Base-by-base conservation (phyloP, 2,329 filamentous ascomycete genomes). In the Lachnellula hyalina region DNA sequence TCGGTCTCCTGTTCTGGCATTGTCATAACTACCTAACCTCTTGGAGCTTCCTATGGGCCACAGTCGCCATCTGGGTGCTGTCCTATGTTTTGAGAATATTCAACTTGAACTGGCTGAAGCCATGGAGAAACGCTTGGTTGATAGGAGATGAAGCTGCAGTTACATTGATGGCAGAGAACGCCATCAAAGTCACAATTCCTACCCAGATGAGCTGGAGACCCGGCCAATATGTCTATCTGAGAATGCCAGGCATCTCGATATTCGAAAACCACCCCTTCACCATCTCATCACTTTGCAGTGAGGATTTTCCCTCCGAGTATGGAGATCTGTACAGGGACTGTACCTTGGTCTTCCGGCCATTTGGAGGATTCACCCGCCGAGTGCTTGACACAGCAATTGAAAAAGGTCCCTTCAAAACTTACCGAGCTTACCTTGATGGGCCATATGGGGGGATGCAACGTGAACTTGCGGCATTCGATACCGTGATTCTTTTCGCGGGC, bases 181-280 rank as follows among this genome's bases (percentile, higher is more conserved):
- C 90, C n/a, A 86, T 97, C 74, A 96, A 96, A 71, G 83, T 97
- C 63, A 96, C 93, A 0, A 88, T 97, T 49, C 91, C 93, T 1
- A 96, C 93, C 0, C 90, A 93, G 70, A 89, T 95, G 80, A 86
- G 83, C 59, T 97, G 93, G 93, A 86, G 84, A 67, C 91, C 93
- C 0, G 94, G 93, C 5, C 94, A 97, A 71, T 96, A 95, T 64
- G 88, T 96, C 17, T 97, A 96, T 69, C 78, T 97, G 19, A 85
- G 93, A 51, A 96, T 97, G 86, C 93, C 93, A 0, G 90, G 90
- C 1, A 91, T 97, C 63, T 92, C 91, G 0, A 71, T 95, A 2
- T 85, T 96, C 55, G 90, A 96, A 62, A 96, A 96, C 63, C 94
- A 97, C 65, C 93, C 93, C 0, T 97, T 97, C 68, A 97, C 94